Percentiles rank a stretch among this genome's conserved stretches.
phyloP scores from a whole-genome alignment of 306 rosid species.

The Lathyrus tuberosus region DNA sequence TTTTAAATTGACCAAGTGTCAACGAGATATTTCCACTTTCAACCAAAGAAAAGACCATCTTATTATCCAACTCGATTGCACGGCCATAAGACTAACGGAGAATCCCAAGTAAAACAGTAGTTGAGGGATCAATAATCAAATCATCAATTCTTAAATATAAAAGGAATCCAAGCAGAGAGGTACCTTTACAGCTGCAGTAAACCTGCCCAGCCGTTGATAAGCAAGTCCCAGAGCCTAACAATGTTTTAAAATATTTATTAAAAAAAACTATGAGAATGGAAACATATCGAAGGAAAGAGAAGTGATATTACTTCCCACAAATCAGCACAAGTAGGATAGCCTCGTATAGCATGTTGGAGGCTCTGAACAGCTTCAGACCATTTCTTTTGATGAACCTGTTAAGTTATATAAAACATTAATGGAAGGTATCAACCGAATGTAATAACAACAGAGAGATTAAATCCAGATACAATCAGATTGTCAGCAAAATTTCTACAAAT shows the following conservation, averaged over 20 bases:
- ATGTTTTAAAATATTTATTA: constrained; percentile 27
- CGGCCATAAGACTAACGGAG: constrained; percentile 82
- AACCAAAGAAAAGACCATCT: constrained; percentile 65
- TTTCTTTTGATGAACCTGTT: constrained; percentile 60
- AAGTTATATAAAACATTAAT: constrained; percentile 19
- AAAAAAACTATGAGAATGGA: constrained; percentile 2
- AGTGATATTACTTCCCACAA: constrained; percentile 77
- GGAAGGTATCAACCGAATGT: constrained; percentile 1
- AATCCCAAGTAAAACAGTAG: constrained; percentile 37
- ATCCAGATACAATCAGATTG: constrained; percentile 7
- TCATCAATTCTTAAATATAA: constrained; percentile 5
- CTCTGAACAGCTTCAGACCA: constrained; percentile 84
- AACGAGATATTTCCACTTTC: constrained; percentile 85
- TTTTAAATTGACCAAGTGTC: constrained; percentile 71
- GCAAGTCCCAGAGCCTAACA: constrained; percentile 90
- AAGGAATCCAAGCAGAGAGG: constrained; percentile 19
- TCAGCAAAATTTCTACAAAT: constrained; percentile 13
- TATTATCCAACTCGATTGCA: constrained; percentile 75
- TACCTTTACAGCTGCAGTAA: constrained; percentile 92
- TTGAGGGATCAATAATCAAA: constrained; percentile 10
- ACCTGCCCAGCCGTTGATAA: constrained; percentile 87
- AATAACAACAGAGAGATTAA: constrained; percentile 28
- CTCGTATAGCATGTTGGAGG: constrained; percentile 92
- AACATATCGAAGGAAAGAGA: neutral
- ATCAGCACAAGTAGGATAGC: constrained; percentile 73